Conservation (phyloP, 192 early-diverging fungal genomes). For the Backusella liffmaniae region DNA sequence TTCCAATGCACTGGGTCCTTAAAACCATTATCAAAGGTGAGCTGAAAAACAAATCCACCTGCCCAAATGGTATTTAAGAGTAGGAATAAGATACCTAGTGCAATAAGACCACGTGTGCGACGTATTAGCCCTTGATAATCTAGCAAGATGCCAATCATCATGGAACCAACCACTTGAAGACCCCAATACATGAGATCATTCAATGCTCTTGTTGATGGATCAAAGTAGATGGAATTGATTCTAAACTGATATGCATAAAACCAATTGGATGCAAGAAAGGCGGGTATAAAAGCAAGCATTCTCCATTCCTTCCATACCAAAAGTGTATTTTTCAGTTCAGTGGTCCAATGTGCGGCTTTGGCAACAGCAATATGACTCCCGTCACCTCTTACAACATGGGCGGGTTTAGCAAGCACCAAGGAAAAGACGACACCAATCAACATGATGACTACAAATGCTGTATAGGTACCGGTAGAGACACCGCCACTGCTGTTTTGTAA, state of each 20-base stretch:
- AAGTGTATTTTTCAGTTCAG: slow-evolving; percentile 46
- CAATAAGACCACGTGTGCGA: slow-evolving; percentile 60
- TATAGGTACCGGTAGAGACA: slow-evolving; percentile 70
- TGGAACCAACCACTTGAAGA: slow-evolving; percentile 65
- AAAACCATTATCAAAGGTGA: slow-evolving; percentile 43
- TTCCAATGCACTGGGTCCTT: slow-evolving; percentile 48
- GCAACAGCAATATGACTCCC: slow-evolving; percentile 60
- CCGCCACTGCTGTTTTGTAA: slow-evolving; percentile 51
- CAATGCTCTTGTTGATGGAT: slow-evolving; percentile 62
- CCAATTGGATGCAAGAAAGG: slow-evolving; percentile 77
- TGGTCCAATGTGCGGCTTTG: slow-evolving; percentile 59
- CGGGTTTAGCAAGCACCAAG: slow-evolving; percentile 51
- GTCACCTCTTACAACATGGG: slow-evolving; percentile 60
- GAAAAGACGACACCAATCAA: slow-evolving; percentile 54
- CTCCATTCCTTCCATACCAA: slow-evolving; percentile 58
- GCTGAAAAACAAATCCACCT: slow-evolving; percentile 58
- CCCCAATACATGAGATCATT: slow-evolving; percentile 75
- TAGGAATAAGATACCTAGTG: slow-evolving; percentile 46
- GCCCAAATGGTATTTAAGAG: slow-evolving; percentile 61
- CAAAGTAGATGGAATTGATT: slow-evolving; percentile 66
- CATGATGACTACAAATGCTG: slow-evolving; percentile 65
- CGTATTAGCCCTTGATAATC: slow-evolving; percentile 57
- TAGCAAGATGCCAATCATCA: slow-evolving; percentile 57
- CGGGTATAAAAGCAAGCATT: slow-evolving; percentile 65
- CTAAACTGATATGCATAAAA: slow-evolving; percentile 74